Evolutionary conservation across 106 monocot species (phyloP), one percentile per base, ranked within the genome.

Genomic region (Alisma plantagoaquatica): DNA sequence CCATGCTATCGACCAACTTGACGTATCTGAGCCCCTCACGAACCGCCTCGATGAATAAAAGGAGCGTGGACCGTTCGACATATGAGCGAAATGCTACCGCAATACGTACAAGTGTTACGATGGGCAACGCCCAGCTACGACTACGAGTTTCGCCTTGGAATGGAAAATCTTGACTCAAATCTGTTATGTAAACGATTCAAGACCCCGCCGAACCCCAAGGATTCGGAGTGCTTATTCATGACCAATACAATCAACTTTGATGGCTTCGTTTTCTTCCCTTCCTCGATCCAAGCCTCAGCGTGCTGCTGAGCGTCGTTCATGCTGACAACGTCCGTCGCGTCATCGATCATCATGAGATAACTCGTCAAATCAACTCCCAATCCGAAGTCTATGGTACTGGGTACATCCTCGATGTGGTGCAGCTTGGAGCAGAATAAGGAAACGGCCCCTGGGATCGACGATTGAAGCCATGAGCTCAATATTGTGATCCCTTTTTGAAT

Each of bases 91-190:
- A 27, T 7, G 58, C 24, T 7, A 23, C 58, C 15, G 24, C 58
- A 12, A 59, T 22, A 43, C 21, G 23, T 19, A 27, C 43, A 12
- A 59, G 58, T 21, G 58, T 59, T n/a, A 27, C 58, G n/a, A 59
- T 19, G n/a, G 58, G 41, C 41, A 59, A 29, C 10, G 43, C 58
- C 58, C 58, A 59, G 27, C 58, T 2, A 29, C 53, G 7, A 59
- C 15, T 59, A 33, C 4, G 55, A 35, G 9, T 31, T 31, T 23
- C 38, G 33, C 32, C 23, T 20, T 0, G 20, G 9, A 38, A 15
- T 1, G 8, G 19, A 18, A 31, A 20, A 10, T 14, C 2, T 1
- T 2, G 0, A 23, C 12, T 0, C 23, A 14, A 12, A 3, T 12
- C 2, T 16, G 43, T 43, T 17, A 28, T 26, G 16, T 14, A 2